Percentiles rank a stretch among this genome's conserved stretches.
These are phyloP conservation scores for Fusarium torreyae DNA, from an alignment of 2,329 filamentous ascomycete species.

Conservation along the genomic window DNA sequence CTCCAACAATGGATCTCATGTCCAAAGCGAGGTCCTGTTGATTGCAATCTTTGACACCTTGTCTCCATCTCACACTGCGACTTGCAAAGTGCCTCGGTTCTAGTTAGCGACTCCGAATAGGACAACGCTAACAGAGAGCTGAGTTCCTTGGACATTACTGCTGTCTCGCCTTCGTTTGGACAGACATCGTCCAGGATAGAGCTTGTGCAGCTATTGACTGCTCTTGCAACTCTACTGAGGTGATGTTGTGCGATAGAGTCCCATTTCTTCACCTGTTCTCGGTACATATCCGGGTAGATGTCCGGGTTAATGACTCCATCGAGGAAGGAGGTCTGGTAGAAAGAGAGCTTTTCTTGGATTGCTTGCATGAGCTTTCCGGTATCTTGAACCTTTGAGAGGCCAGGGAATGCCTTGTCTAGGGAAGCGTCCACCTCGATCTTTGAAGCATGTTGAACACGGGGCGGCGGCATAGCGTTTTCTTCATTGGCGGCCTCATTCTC, in stretches of 20 bases:
- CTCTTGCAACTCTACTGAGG: slow-evolving; percentile 37
- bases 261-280: slow-evolving; percentile 54
- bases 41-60: slow-evolving; percentile 35
- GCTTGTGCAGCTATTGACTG: slow-evolving; percentile 34
- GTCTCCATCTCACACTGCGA: slow-evolving; percentile 28
- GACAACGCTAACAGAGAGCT: slow-evolving; percentile 7
- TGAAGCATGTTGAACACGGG: not conserved
- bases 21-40: slow-evolving; percentile 45
- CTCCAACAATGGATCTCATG: slow-evolving; percentile 42
- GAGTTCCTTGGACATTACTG: slow-evolving; percentile 39
- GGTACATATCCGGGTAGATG: slow-evolving; percentile 51
- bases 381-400: not conserved
- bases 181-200: slow-evolving; percentile 40
- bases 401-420: slow-evolving; percentile 15
- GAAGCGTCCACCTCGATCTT: not conserved
- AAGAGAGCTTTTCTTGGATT: slow-evolving; percentile 48
- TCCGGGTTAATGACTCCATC: slow-evolving; percentile 54
- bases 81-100: slow-evolving; percentile 8
- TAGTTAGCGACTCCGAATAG: not conserved
- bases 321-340: slow-evolving; percentile 52
- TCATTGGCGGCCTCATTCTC: not conserved
- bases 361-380: slow-evolving; percentile 13
- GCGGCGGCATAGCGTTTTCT: not conserved
- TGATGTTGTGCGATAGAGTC: slow-evolving; percentile 45
- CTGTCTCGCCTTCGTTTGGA: slow-evolving; percentile 24